Conservation (phyloP, 108 stramenopile species). For the Nitzschia sp. region DNA sequence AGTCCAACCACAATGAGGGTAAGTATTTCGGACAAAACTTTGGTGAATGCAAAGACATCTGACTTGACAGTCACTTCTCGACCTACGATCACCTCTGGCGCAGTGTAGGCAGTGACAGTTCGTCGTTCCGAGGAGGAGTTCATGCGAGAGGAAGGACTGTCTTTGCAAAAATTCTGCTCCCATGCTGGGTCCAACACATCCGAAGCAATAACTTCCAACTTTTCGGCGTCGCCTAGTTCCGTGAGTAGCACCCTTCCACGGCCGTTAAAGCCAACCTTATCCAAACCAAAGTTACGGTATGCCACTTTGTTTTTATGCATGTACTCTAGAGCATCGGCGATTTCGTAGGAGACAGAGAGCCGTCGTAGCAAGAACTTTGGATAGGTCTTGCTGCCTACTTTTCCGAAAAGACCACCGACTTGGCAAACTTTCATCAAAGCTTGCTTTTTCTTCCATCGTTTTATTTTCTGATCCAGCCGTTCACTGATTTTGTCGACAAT, state of each 20-base stretch:
- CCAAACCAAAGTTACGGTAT: background rate
- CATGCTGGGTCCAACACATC: background rate
- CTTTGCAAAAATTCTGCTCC: background rate
- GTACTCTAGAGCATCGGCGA: slow-evolving; percentile 6
- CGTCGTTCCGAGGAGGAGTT: background rate
- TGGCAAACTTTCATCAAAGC: background rate
- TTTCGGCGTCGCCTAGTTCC: slow-evolving; percentile 3
- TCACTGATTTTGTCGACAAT: background rate
- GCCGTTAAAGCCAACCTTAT: slow-evolving; percentile 2
- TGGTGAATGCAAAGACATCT: background rate
- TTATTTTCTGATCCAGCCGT: background rate
- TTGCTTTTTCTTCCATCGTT: background rate
- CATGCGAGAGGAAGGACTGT: background rate
- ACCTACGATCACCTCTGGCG: background rate
- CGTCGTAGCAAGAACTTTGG: background rate
- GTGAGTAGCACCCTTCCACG: background rate
- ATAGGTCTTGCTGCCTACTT: background rate
- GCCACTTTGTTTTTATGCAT: background rate
- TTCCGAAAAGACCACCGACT: background rate
- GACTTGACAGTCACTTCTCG: background rate
- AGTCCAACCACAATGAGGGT: background rate
- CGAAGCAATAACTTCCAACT: background rate
- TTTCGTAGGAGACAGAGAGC: background rate
- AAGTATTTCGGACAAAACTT: background rate
- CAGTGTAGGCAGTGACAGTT: background rate